Base-by-base conservation (phyloP, 2,329 filamentous ascomycete genomes). In the Ilyonectria robusta region DNA sequence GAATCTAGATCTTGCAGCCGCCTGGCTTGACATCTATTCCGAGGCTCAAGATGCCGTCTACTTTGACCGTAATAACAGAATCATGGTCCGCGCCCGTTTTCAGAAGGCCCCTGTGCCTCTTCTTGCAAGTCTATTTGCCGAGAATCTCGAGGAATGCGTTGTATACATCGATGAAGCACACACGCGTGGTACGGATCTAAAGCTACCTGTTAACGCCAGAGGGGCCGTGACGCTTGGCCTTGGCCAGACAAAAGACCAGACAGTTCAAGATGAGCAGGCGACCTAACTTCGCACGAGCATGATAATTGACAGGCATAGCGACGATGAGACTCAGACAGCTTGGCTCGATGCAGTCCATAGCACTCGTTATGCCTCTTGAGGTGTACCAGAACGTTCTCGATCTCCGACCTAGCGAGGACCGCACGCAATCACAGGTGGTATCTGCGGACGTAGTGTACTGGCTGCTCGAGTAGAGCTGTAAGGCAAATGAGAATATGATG, bases 311-410 rank as follows among this genome's bases (percentile, higher is more conserved):
- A 11, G 44, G 5, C 1, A 26, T 66, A 88, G 90, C 90, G 59
- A 89, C 90, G 0, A 92, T 93, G 90, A 81, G 91, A 65, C 77
- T 93, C 0, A 83, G 91, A 1, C 86, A 91, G 51, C 80, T 93
- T 0, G 80, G 78, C 0, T 81, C 83, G 0, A 87, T 86, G 0
- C 89, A 92, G 62, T 86, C 86, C 0, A 75, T 92, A 0, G 78
- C 79, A 8, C 87, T 91, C 55, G 84, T 89, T 21, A 84, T 86
- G 0, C 88, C 89, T 0, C 87, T 86, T 0, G 89, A 92, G 72
- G 89, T 92, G 0, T 83, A 91, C 37, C 86, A 88, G 31, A 90
- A 86, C 66, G 91, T 93, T 35, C 70, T 86, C 0, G 86, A 90
- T 62, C 58, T 85, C 0, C 75, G 62, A 21, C 10, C 26, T 4